Percentiles rank a stretch among this genome's conserved stretches.
Conservation (phyloP, 2,329 filamentous ascomycete genomes). For the Corniculantispora saksenae region DNA sequence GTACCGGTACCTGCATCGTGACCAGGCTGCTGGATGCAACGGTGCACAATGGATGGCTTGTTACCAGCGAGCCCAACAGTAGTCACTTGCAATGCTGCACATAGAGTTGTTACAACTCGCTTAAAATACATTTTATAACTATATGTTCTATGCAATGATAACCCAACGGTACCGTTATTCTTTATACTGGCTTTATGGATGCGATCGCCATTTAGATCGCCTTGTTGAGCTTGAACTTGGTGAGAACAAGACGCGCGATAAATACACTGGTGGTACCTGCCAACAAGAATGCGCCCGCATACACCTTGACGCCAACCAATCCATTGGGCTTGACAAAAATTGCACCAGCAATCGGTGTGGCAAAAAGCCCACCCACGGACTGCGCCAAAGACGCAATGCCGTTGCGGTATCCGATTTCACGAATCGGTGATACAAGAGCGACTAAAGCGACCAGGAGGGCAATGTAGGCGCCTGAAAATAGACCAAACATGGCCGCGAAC, state of each 20-base stretch:
- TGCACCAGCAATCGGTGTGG: slow-evolving; percentile 24
- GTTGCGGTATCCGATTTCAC: slow-evolving; percentile 54
- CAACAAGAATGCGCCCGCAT: slow-evolving; percentile 22
- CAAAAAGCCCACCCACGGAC: slow-evolving; percentile 22
- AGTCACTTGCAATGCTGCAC: no score
- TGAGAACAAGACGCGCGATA: slow-evolving; percentile 16
- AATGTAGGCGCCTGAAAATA: slow-evolving; percentile 32
- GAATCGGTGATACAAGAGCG: slow-evolving; percentile 52
- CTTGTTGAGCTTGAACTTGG: slow-evolving; percentile 18
- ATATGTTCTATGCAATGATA: no score
- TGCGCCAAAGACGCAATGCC: slow-evolving; percentile 34
- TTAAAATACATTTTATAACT: no score
- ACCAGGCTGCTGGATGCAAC: no score
- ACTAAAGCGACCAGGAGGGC: slow-evolving; percentile 28
- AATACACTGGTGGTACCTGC: slow-evolving; percentile 21
- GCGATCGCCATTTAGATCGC: slow-evolving; percentile 10
- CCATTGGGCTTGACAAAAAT: slow-evolving; percentile 22
- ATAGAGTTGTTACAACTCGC: no score
- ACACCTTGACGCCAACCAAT: slow-evolving; percentile 20
- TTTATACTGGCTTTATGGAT: not conserved
- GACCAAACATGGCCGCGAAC: slow-evolving; percentile 31
- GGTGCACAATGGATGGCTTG: no score
- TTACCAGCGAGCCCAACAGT: no score
- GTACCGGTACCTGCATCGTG: no score
- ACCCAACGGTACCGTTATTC: no score